Percentiles rank a stretch among this genome's conserved stretches.
These are phyloP conservation scores for Malus fusca DNA, from an alignment of 306 rosid genomes.

Conservation along the genomic window DNA sequence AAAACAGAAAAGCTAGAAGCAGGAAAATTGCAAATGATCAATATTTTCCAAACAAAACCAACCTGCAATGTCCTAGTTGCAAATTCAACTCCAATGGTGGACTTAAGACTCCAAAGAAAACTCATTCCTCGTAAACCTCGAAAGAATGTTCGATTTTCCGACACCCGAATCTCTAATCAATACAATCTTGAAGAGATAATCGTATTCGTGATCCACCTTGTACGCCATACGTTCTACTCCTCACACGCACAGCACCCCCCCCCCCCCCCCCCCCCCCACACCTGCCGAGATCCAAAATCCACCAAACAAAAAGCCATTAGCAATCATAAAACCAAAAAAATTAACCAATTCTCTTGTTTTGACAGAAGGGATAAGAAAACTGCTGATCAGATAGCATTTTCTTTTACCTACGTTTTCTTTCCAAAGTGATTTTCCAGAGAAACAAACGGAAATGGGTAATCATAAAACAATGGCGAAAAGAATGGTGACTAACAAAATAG, in stretches of 20 bases:
- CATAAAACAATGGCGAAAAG: conserved; percentile 19
- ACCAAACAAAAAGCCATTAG: neutral
- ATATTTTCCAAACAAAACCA: neutral
- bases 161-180: conserved; percentile 85
- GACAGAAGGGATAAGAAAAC: neutral
- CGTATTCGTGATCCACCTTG: conserved; percentile 72
- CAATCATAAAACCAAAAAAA: neutral
- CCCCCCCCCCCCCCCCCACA: neutral
- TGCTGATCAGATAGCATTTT: neutral
- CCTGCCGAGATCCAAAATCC: conserved; percentile 37
- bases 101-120: conserved; percentile 73
- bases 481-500: conserved; percentile 12
- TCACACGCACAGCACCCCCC: neutral
- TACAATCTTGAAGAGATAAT: conserved; percentile 68
- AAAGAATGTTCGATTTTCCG: conserved; percentile 75
- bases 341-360: neutral
- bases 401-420: neutral
- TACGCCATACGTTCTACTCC: conserved; percentile 48
- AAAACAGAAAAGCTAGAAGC: neutral
- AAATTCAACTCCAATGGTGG: conserved; percentile 85
- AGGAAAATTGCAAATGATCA: neutral
- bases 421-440: neutral
- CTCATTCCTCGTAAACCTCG: conserved; percentile 70
- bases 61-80: conserved; percentile 80
- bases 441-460: conserved; percentile 1